Evolutionary conservation across 2,329 filamentous ascomycete species (phyloP).

Genomic region (Epichloe typhina): DNA sequence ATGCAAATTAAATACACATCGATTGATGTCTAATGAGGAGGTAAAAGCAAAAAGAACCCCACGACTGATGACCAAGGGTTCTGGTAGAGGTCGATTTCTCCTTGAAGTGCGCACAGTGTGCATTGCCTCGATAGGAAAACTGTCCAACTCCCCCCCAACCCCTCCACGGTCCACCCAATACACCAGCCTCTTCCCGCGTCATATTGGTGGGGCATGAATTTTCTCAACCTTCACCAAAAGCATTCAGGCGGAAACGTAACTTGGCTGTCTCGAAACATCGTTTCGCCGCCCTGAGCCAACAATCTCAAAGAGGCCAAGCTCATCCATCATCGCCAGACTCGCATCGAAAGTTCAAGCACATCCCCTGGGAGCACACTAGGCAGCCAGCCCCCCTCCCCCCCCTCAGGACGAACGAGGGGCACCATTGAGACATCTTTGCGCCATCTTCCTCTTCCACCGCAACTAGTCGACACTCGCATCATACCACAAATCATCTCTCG

Average conservation of each 20-base stretch:
- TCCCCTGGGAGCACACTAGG: neutral
- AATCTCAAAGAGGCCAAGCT: neutral
- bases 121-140: neutral
- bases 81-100: too few species aligned
- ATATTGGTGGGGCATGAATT: conserved; percentile 28
- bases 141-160: conserved; percentile 7
- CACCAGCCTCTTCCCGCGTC: conserved; percentile 15
- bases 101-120: too few species aligned
- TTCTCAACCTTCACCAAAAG: conserved; percentile 20
- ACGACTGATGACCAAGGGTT: too few species aligned
- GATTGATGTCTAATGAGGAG: too few species aligned
- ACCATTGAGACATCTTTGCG: neutral
- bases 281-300: conserved; percentile 3
- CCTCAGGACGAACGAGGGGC: conserved; percentile 1
- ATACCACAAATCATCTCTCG: neutral
- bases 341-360: neutral
- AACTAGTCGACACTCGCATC: neutral
- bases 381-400: neutral
- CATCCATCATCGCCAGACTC: neutral
- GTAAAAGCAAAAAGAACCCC: too few species aligned
- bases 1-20: too few species aligned
- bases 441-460: neutral
- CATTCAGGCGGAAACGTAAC: conserved; percentile 7
- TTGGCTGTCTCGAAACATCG: neutral
- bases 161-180: conserved; percentile 1